A percentile compares a stretch with the other conserved stretches of the same genome.
Conservation (phyloP, 2,329 filamentous ascomycete species). For the Davidsoniella australis region DNA sequence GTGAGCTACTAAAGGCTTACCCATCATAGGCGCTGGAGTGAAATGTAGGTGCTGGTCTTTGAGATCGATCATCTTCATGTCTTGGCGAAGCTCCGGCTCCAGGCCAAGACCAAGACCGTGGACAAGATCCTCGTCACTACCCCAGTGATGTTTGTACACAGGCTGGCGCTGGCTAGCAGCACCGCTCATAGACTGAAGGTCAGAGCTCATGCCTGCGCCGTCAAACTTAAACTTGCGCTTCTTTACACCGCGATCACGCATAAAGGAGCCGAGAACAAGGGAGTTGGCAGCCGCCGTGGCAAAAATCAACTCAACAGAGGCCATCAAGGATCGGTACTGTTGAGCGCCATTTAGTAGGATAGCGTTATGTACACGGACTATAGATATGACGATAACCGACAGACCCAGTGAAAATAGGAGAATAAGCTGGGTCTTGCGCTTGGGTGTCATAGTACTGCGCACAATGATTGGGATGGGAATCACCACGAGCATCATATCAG, state of each 20-base stretch:
- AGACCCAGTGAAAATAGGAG: constrained; percentile 74
- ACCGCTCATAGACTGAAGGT: constrained; percentile 11
- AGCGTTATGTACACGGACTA: constrained; percentile 66
- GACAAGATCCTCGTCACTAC: constrained; percentile 82
- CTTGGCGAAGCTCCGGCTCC: constrained; percentile 30
- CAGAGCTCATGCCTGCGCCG: constrained; percentile 10
- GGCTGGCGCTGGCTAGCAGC: constrained; percentile 31
- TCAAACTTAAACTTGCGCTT: constrained; percentile 59
- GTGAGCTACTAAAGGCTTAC: background rate
- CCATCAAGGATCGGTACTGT: constrained; percentile 74
- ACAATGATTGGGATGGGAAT: constrained; percentile 85
- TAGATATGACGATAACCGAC: constrained; percentile 60
- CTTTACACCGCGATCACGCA: constrained; percentile 79
- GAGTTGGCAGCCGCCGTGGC: constrained; percentile 77
- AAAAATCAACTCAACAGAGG: constrained; percentile 78
- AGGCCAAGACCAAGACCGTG: constrained; percentile 59
- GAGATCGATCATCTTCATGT: constrained; percentile 13
- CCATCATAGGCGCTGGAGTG: constrained; percentile 20
- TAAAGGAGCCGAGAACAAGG: constrained; percentile 79
- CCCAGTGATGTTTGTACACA: constrained; percentile 42
- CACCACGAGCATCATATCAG: constrained; percentile 69
- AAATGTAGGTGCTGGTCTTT: constrained; percentile 19
- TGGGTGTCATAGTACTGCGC: constrained; percentile 55
- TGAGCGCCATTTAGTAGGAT: constrained; percentile 56
- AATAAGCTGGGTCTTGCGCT: constrained; percentile 64